Evolutionary conservation across 805 yeast species (phyloP).

Genomic region (Saccharomycopsis capsularis): DNA sequence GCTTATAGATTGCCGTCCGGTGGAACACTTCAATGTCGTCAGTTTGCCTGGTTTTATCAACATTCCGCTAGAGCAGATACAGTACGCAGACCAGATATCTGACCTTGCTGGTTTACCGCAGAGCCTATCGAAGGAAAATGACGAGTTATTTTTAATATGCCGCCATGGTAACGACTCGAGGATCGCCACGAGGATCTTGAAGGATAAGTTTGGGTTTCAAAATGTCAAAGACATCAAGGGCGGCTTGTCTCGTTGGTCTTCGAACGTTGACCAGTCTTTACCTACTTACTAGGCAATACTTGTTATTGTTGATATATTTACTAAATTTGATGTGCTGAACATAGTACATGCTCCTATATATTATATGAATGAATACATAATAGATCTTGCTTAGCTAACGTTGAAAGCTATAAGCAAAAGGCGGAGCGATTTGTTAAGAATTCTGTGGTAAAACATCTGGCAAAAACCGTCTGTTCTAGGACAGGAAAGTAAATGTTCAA

Average conservation of each 20-base stretch:
- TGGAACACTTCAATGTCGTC: slow-evolving; percentile 66
- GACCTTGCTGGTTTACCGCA: slow-evolving; percentile 24
- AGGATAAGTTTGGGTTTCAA: slow-evolving; percentile 40
- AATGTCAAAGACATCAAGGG: slow-evolving; percentile 67
- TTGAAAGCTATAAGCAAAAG: too few relatives aligned
- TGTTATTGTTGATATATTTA: too few relatives aligned
- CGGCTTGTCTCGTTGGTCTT: slow-evolving; percentile 68
- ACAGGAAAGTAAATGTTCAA: too few relatives aligned
- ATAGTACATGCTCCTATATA: too few relatives aligned
- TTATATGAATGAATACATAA: too few relatives aligned
- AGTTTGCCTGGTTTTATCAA: slow-evolving; percentile 52
- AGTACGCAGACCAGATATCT: slow-evolving; percentile 28
- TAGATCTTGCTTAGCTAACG: too few relatives aligned
- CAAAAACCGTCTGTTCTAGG: too few relatives aligned
- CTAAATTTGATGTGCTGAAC: too few relatives aligned
- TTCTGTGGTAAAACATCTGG: too few relatives aligned
- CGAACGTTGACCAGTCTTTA: slow-evolving; percentile 46
- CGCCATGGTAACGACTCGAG: slow-evolving; percentile 91
- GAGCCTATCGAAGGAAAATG: slow-evolving; percentile 26
- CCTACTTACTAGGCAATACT: slow-evolving; percentile 68
- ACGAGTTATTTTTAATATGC: slow-evolving; percentile 58
- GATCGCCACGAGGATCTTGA: slow-evolving; percentile 54
- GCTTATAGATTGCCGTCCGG: slow-evolving; percentile 74
- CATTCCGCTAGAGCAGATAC: slow-evolving; percentile 51
- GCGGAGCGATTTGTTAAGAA: too few relatives aligned